Conservation (phyloP, 2,329 filamentous ascomycete genomes). For the Metarhizium sp. region DNA sequence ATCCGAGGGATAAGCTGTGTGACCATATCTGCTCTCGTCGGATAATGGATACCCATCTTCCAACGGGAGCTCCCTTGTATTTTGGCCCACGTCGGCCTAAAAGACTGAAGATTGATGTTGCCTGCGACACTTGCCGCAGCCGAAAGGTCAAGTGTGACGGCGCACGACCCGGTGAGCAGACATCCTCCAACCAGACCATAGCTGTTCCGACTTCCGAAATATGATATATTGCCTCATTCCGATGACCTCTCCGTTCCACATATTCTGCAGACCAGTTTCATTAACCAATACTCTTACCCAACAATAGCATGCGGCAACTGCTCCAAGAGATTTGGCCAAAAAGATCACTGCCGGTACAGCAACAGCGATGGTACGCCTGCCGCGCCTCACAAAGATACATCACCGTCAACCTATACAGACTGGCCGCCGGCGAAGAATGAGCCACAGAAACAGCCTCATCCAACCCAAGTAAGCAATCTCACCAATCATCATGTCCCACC, state of each 20-base stretch:
- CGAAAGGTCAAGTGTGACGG: slow-evolving; percentile 35
- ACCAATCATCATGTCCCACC: not conserved
- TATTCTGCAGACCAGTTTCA: not conserved
- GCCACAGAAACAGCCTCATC: not conserved
- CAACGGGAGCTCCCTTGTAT: too few species aligned
- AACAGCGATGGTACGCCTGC: not conserved
- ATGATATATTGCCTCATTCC: too few species aligned
- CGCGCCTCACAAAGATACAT: not conserved
- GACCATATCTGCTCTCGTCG: too few species aligned
- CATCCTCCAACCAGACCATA: not conserved
- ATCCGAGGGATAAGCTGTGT: too few species aligned
- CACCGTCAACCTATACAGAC: not conserved
- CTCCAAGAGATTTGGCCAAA: slow-evolving; percentile 17
- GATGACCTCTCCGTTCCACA: too few species aligned
- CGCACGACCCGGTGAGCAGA: slow-evolving; percentile 22
- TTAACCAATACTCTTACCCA: not conserved
- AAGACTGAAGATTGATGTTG: slow-evolving; percentile 29
- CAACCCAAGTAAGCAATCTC: not conserved
- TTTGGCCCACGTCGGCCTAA: too few species aligned
- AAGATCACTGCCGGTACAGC: slow-evolving; percentile 20
- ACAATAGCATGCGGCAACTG: slow-evolving; percentile 22
- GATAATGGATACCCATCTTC: too few species aligned
- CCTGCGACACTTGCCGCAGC: slow-evolving; percentile 31
- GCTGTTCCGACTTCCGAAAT: too few species aligned
- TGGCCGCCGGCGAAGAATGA: not conserved